These are phyloP conservation scores for Carex myosuroides DNA, from an alignment of 176 grass and related monocot species.

Conservation along the genomic window DNA sequence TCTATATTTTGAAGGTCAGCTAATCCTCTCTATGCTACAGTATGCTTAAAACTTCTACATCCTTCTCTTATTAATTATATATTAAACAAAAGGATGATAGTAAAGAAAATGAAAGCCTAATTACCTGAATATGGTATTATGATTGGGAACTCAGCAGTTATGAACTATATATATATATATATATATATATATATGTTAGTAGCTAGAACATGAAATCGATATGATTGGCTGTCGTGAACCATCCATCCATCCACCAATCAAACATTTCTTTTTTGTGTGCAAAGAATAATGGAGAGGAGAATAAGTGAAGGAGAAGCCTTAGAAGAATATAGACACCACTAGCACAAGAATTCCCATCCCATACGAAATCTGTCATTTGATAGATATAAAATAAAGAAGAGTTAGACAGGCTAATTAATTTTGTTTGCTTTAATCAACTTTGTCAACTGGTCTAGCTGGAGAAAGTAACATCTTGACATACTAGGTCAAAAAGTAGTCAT, in stretches of 20 bases:
- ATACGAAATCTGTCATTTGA: slow-evolving; percentile 50
- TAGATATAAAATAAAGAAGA: not conserved
- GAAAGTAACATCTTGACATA: not conserved
- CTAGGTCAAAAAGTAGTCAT: slow-evolving; percentile 4
- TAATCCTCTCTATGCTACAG: too few species aligned
- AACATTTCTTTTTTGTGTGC: slow-evolving; percentile 7
- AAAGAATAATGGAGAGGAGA: slow-evolving; percentile 14
- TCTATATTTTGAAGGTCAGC: too few species aligned
- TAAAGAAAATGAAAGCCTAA: not conserved
- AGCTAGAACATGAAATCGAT: slow-evolving; percentile 16
- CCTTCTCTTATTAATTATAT: not conserved
- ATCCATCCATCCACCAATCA: not conserved
- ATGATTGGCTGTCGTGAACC: slow-evolving; percentile 7
- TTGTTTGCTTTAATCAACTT: not conserved
- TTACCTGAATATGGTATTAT: slow-evolving; percentile 18
- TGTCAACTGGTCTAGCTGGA: slow-evolving; percentile 14
- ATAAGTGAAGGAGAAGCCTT: slow-evolving; percentile 49
- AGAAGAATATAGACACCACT: slow-evolving; percentile 48
- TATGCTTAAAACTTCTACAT: too few species aligned
- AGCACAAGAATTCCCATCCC: slow-evolving; percentile 41
- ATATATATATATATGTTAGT: slow-evolving; percentile 15
- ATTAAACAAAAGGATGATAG: not conserved
- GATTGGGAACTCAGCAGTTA: not conserved
- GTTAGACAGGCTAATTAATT: slow-evolving; percentile 3
- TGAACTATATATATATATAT: not conserved